phyloP scores from a whole-genome alignment of 176 grass and related monocot species.

The barley (Hordeum vulgare) region DNA sequence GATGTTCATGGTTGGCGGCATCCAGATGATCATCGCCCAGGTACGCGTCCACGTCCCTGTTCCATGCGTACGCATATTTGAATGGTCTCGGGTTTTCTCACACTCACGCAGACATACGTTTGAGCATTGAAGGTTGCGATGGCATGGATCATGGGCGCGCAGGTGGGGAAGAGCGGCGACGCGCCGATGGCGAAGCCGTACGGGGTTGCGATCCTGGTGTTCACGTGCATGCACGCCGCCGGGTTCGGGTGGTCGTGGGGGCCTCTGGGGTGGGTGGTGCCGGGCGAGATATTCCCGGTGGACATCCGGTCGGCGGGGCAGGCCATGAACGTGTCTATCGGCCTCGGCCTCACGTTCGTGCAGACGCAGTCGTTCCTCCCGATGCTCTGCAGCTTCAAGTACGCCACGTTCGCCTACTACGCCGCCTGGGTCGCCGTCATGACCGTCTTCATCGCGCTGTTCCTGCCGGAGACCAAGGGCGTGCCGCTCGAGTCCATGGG shows the following conservation, averaged over 20 bases:
- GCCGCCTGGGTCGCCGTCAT: slow-evolving; percentile 64
- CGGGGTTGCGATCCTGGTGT: slow-evolving; percentile 42
- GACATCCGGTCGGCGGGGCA: slow-evolving; percentile 84
- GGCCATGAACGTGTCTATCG: slow-evolving; percentile 53
- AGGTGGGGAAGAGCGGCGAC: slow-evolving; percentile 32
- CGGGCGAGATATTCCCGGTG: slow-evolving; percentile 77
- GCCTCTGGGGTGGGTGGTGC: slow-evolving; percentile 64
- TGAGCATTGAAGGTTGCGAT: slow-evolving; percentile 40
- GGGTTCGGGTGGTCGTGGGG: slow-evolving; percentile 88
- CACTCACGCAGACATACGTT: background rate
- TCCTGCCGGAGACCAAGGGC: slow-evolving; percentile 77
- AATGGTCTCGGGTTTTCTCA: background rate
- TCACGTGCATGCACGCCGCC: slow-evolving; percentile 42
- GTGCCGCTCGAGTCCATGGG: slow-evolving; percentile 65
- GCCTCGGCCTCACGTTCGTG: slow-evolving; percentile 55
- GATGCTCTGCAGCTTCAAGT: slow-evolving; percentile 81
- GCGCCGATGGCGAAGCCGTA: slow-evolving; percentile 34
- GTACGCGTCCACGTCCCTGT: background rate
- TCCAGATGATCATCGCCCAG: slow-evolving; percentile 61
- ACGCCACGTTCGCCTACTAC: slow-evolving; percentile 60
- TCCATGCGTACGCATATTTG: background rate
- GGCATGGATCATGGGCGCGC: slow-evolving; percentile 65
- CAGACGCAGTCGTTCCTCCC: slow-evolving; percentile 78
- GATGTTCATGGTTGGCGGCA: slow-evolving; percentile 69
- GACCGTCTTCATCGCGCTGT: slow-evolving; percentile 57